These are phyloP conservation scores for Colletotrichum lupini DNA, from an alignment of 2,329 filamentous ascomycete species.

Conservation along the genomic window DNA sequence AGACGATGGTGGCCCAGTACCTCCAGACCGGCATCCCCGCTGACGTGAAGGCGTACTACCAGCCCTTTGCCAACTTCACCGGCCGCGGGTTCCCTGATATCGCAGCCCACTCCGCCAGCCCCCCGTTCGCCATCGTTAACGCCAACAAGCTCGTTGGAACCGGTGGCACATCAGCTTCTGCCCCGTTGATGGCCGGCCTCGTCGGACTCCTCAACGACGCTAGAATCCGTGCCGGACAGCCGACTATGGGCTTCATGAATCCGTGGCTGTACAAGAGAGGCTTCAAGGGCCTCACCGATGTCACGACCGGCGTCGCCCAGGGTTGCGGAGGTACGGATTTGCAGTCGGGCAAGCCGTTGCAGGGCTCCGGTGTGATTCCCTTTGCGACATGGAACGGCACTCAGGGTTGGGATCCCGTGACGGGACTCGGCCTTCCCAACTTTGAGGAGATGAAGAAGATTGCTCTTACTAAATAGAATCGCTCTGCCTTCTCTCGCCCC, in stretches of 20 bases:
- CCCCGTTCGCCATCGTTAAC: slow-evolving; percentile 40
- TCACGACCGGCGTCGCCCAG: slow-evolving; percentile 38
- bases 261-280: slow-evolving; percentile 65
- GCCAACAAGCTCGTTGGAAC: slow-evolving; percentile 37
- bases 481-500: neutral
- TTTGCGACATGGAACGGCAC: slow-evolving; percentile 48
- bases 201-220: slow-evolving; percentile 74
- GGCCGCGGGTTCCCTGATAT: slow-evolving; percentile 73
- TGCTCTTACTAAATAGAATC: slow-evolving; percentile 34
- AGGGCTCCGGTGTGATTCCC: slow-evolving; percentile 41
- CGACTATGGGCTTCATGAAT: slow-evolving; percentile 69
- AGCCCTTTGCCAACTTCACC: slow-evolving; percentile 52
- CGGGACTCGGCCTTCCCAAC: slow-evolving; percentile 58
- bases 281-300: slow-evolving; percentile 48
- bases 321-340: slow-evolving; percentile 40
- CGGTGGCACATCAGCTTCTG: slow-evolving; percentile 61
- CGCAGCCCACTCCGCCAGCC: slow-evolving; percentile 60
- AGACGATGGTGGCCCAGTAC: slow-evolving; percentile 58
- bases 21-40: slow-evolving; percentile 41
- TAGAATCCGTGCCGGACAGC: slow-evolving; percentile 63
- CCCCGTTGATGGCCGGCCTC: slow-evolving; percentile 72
- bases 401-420: slow-evolving; percentile 51
- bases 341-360: slow-evolving; percentile 38
- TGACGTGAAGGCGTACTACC: slow-evolving; percentile 60
- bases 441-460: slow-evolving; percentile 45